phyloP scores from a whole-genome alignment of 1,284 basidiomycete species.

The Schizopora paradoxa region DNA sequence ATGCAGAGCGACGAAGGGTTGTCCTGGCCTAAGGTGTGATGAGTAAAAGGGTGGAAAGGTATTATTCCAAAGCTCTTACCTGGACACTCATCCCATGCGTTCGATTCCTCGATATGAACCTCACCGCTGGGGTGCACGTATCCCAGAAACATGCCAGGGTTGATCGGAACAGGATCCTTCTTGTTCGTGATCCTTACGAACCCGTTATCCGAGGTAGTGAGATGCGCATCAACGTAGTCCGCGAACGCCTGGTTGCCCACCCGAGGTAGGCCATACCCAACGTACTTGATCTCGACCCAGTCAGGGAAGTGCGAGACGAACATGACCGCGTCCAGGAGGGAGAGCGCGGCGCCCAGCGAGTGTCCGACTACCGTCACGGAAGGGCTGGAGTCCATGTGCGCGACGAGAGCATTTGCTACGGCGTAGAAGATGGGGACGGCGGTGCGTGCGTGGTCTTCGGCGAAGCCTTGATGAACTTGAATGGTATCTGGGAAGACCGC shows the following conservation, averaged over 20 bases:
- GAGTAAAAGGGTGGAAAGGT: neutral
- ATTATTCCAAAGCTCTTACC: conserved; percentile 30
- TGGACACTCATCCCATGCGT: conserved; percentile 43
- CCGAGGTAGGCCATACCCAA: conserved; percentile 54
- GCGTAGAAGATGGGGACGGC: conserved; percentile 40
- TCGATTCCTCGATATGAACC: conserved; percentile 46
- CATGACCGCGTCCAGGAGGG: conserved; percentile 42
- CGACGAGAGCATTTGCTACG: conserved; percentile 38
- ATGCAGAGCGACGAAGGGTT: conserved; percentile 36
- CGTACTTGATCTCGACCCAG: conserved; percentile 26
- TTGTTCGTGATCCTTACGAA: conserved; percentile 48
- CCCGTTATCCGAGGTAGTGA: conserved; percentile 22
- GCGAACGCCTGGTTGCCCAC: conserved; percentile 62
- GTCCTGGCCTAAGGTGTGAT: conserved; percentile 45
- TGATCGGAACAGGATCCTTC: conserved; percentile 27
- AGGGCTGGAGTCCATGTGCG: conserved; percentile 27
- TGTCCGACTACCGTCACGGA: conserved; percentile 50
- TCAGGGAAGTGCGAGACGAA: conserved; percentile 33
- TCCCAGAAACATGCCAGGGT: conserved; percentile 45
- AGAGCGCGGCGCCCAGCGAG: conserved; percentile 49
- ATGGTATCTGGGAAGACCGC: conserved; percentile 55
- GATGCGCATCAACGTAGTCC: conserved; percentile 46
- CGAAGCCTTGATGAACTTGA: conserved; percentile 56
- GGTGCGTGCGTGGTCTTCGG: conserved; percentile 43
- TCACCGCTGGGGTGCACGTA: conserved; percentile 56